Base-by-base conservation (phyloP, 1,139 yeast species). In the Scheffersomyces quercinus region DNA sequence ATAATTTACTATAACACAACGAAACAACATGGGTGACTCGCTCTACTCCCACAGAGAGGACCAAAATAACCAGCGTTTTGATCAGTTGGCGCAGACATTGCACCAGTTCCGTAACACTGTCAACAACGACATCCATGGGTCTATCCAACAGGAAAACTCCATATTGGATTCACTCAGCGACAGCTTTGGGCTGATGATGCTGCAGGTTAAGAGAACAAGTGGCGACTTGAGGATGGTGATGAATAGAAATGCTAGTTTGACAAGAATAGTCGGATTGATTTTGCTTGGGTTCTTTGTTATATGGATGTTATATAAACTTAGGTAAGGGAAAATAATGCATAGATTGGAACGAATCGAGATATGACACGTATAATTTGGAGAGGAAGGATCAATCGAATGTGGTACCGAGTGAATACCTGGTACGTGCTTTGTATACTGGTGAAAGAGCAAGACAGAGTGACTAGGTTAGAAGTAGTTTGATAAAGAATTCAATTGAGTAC, bases 191-290 rank as follows among this genome's bases (percentile, higher is more conserved):
- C 69, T 75, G 34, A 65, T 89, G 55, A 71, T 81, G 65, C 73
- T 72, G 14, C 81, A 79, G 55, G 79, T 91, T 12, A 81, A 79
- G 51, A 68, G 82, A 47, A 81, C 96, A 0, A 82, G 95, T 28
- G 70, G 79, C 2, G 82, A 86, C 41, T 75, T 91, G 36, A 68
- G 86, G 28, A 77, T 58, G 3, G 78, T 73, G 1, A 70, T 74
- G 77, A 67, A 62, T 41, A 54, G 79, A 49, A 74, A 74, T 47
- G 67, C 76, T 10, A 71, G 76, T 51, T 60, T 74, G 36, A 67
- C 77, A 0, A 59, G 70, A 46, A 60, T 68, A 2, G 77, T 74
- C 8, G 71, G 71, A 12, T 37, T 67, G 35, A 85, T 88, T 5
- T 67, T 89, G 47, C 55, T 79, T 36, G 72, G 72, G 3, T 83